Evolutionary conservation across 257 asterid genomes (phyloP).

Genomic region (Nicotiana attenuata): DNA sequence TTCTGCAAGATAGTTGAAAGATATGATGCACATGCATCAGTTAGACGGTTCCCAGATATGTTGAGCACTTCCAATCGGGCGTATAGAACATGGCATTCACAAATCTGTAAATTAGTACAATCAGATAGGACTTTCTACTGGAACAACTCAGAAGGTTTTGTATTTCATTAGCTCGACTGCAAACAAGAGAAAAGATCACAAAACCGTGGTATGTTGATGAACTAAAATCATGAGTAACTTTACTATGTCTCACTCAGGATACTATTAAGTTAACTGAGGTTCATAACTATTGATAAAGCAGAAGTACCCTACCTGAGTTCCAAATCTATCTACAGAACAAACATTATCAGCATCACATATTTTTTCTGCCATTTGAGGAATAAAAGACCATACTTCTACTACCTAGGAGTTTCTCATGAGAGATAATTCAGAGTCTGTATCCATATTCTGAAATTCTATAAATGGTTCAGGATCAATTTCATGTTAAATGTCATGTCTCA

Average conservation of each 20-base stretch:
- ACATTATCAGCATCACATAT: background rate
- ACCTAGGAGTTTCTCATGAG: background rate
- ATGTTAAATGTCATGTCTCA: background rate
- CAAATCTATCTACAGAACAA: background rate
- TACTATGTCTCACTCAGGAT: background rate
- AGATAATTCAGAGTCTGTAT: background rate
- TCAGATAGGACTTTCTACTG: background rate
- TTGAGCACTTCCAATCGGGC: conserved; percentile 86
- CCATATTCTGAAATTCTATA: conserved; percentile 1
- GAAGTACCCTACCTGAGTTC: background rate
- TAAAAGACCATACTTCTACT: background rate
- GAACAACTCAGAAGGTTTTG: background rate
- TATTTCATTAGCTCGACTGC: background rate
- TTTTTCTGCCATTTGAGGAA: background rate
- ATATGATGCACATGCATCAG: conserved; percentile 90
- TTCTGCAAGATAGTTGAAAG: conserved; percentile 64
- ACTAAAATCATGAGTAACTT: background rate
- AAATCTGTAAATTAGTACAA: conserved; percentile 45
- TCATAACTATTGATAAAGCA: background rate
- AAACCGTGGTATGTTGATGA: background rate
- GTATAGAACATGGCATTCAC: conserved; percentile 69
- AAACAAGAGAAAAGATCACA: background rate
- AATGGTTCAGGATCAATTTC: background rate
- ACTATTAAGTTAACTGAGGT: background rate
- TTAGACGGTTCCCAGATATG: conserved; percentile 75